Evolutionary conservation across 2,329 filamentous ascomycete genomes (phyloP), one percentile per base, ranked within the genome.

Genomic region (Epichloe elymi): DNA sequence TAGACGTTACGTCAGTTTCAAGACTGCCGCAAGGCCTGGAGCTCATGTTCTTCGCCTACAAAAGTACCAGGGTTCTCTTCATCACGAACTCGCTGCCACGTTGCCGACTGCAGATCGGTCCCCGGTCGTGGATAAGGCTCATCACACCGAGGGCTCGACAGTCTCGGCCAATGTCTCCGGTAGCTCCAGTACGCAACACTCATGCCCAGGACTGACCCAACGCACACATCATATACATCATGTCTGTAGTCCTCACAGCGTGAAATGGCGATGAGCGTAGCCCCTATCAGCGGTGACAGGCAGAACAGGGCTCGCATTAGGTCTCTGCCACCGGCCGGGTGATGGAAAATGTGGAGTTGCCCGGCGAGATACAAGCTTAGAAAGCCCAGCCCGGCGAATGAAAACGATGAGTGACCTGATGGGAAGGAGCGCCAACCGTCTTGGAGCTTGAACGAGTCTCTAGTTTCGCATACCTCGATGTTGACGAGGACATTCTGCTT

Each of bases 391-490:
- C 88, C 88, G 3, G 81, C 79, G 62, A 93, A 94, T 1, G 85
- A 76, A 62, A 90, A 90, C 53, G 82, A 86, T 12, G 79, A 83
- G 65, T 94, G 88, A 1, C 88, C 88, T 2, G 81, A 86, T 1
- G 88, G 88, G 59, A 93, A 94, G 20, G 82, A 87, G 41, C 88
- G 80, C 83, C 86, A 91, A 15, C 87, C 88, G 59, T 94, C 88
- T 56, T 93, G 84, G 4, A 94, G 74, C 1, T 73, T 72, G 63
- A 87, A 83, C 54, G 79, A 77, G 59, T 82, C 66, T 2, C 79
- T 76, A 59, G 89, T 76, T 11, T 85, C 90, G 70, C 88, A 94
- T 3, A 90, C 78, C 35, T 79, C 74, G 47, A 83, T 78, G 15
- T 76, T 80, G 38, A 86, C 81, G 2, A 85, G 72, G 4, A 67